Base-by-base conservation (phyloP, 768 basidiomycete genomes). In the Lentinula sp. region DNA sequence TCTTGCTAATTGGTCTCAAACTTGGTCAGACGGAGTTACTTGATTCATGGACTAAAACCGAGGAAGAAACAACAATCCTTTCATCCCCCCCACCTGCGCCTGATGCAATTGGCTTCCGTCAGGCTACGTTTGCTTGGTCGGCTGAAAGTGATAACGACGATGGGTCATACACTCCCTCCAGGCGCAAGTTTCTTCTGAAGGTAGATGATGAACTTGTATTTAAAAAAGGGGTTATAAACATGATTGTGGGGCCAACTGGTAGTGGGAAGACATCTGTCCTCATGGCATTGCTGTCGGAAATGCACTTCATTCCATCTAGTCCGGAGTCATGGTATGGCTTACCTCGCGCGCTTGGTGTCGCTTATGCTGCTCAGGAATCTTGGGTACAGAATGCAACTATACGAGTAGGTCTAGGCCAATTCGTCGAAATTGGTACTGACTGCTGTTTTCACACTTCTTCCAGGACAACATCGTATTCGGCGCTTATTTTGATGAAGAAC, bases 381-480 rank as follows among this genome's bases (percentile, higher is more conserved):
- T 88, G 86, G 86, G 79, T 85, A 9, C 77, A 81, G 67, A 85
- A 84, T 61, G 83, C 83, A 60, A 84, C 81, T 0, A 81, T 84
- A 61, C 73, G 69, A 65, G 80, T 80, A 37, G 16, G 49, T 46
- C 16, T 1, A 18, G 5, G 16, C 13, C 43, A 23, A 46, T 13
- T 16, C 28, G 10, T 42, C 15, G 2, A 16, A 16, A 23, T 9
- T 31, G 28, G 28, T 28, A 28, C 28, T 28, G 28, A 28, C 28
- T 28, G 3, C 28, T 28, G 28, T 28, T 28, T 28, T 28, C 28
- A 28, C 28, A 28, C 28, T n/a, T n/a, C n/a, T 5, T 35, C 4
- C 39, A 76, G 73, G 74, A 78, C 16, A 83, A 60, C 59, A 79
- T 82, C 51, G 52, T 79, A 13, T 80, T 80, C 61, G 78, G 80